Conservation (phyloP, 306 rosid species). For the Fragaria nilgerrensis region DNA sequence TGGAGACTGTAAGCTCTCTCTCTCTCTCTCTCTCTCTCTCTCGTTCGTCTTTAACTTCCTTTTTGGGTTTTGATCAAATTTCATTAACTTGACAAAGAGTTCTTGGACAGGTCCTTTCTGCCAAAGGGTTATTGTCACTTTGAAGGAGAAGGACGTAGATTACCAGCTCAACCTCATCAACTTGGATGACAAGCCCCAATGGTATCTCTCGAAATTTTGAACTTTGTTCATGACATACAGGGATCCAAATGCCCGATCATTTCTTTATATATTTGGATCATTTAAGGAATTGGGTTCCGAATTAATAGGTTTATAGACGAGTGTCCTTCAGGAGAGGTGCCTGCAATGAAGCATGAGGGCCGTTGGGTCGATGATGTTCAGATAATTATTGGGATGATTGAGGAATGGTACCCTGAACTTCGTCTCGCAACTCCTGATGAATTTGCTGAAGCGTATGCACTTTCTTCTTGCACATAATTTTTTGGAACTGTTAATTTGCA, state of each 20-base stretch:
- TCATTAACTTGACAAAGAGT: neutral
- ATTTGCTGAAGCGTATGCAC: conserved; percentile 60
- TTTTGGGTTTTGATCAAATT: conserved; percentile 10
- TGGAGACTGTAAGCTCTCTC: conserved; percentile 63
- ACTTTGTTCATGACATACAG: neutral
- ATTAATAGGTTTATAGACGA: conserved; percentile 60
- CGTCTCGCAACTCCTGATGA: conserved; percentile 58
- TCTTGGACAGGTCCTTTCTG: conserved; percentile 59
- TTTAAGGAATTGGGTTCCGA: conserved; percentile 6
- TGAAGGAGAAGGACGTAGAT: conserved; percentile 77
- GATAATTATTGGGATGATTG: conserved; percentile 63
- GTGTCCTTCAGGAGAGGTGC: conserved; percentile 63
- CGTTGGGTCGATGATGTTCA: conserved; percentile 89
- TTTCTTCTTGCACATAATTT: conserved; percentile 1
- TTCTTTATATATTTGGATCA: neutral
- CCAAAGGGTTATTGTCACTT: conserved; percentile 71
- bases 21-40: too few relatives aligned
- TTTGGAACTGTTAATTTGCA: neutral
- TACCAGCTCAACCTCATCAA: conserved; percentile 49
- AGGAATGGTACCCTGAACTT: conserved; percentile 70
- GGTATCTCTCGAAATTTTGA: conserved; percentile 36
- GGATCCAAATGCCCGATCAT: neutral
- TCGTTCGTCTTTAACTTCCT: too few relatives aligned
- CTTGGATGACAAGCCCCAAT: conserved; percentile 59
- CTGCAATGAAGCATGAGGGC: conserved; percentile 46